Base-by-base conservation (phyloP, 1,284 basidiomycete genomes). In the Ceratobasidium sp. region DNA sequence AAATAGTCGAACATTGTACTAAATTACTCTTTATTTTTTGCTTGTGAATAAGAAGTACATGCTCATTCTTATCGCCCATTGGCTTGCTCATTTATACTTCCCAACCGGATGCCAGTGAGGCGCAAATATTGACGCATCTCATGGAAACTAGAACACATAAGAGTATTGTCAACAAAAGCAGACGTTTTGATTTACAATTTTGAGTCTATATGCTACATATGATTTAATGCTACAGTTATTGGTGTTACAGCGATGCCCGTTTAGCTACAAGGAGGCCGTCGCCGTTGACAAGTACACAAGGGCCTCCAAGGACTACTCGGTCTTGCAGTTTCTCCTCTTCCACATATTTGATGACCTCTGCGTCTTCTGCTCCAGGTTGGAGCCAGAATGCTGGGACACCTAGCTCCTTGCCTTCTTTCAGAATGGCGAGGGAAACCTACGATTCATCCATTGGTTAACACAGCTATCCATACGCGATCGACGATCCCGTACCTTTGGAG, bases 301-400 rank as follows among this genome's bases (percentile, higher is more conserved):
- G 90, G 0, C 93, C 93, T n/a, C 92, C 92, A 79, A 90, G 89
- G 78, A 95, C 89, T 44, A 93, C 90, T 74, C 87, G 88, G 81
- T 90, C 90, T 59, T 86, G 84, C 65, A 94, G 83, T 3, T 86
- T 88, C 78, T 90, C 90, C 75, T 88, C 85, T 50, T 86, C 84
- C 81, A 92, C 88, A 80, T 86, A 91, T 13, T 84, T 80, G 52
- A 83, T 83, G 66, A 91, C 90, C 6, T 84, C 83, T 54, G 84
- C 89, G 82, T 94, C 91, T 80, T 92, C 91, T 12, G 94, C 93
- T 33, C 94, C 94, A 15, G 95, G 95, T 84, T 96, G 95, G 54
- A 96, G 88, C 95, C 95, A 96, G 64, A 96, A 86, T 0, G 90
- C 88, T 20, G 91, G 91, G 12, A 95, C 86, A 44, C 86, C 84